Percentiles rank a stretch among this genome's conserved stretches.
Conservation (phyloP, 2,329 filamentous ascomycete species). For the Nigrospora osmanthi region DNA sequence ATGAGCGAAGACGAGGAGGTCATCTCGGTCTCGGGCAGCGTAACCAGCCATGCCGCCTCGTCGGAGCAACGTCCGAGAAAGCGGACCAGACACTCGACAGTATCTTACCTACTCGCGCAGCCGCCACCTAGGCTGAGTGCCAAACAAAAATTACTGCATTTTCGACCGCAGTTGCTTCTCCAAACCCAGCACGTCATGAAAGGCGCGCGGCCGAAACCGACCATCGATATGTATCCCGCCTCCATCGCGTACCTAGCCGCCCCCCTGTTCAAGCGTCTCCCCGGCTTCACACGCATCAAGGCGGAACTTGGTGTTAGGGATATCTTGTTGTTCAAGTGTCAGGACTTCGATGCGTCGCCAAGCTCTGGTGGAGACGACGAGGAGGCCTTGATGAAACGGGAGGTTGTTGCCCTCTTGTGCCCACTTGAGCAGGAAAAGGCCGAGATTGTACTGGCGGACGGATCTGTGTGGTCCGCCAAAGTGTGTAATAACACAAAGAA, state of each 20-base stretch:
- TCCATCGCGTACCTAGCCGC: conserved; percentile 51
- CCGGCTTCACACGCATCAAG: conserved; percentile 55
- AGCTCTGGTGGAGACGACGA: conserved; percentile 31
- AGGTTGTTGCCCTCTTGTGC: conserved; percentile 62
- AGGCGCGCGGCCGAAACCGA: conserved; percentile 55
- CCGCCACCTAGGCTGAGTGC: conserved; percentile 51
- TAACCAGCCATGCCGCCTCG: conserved; percentile 32
- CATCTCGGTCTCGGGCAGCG: conserved; percentile 36
- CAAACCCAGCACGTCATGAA: conserved; percentile 62
- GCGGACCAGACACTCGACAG: conserved; percentile 45
- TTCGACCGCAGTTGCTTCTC: conserved; percentile 61
- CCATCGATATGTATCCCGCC: conserved; percentile 67
- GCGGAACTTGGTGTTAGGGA: conserved; percentile 61
- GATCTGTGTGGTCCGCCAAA: conserved; percentile 48
- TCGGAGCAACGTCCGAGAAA: conserved; percentile 29
- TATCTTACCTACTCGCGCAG: conserved; percentile 59
- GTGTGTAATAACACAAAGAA: conserved; percentile 37
- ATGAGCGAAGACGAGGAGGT: conserved; percentile 43
- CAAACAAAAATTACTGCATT: conserved; percentile 57
- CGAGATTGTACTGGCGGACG: conserved; percentile 61
- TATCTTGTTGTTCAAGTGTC: conserved; percentile 62
- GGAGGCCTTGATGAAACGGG: conserved; percentile 30
- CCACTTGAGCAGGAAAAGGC: conserved; percentile 47
- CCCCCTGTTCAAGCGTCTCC: conserved; percentile 51
- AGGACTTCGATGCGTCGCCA: conserved; percentile 49